Evolutionary conservation across 306 rosid species (phyloP).

Genomic region (Pachyrhizus erosus): DNA sequence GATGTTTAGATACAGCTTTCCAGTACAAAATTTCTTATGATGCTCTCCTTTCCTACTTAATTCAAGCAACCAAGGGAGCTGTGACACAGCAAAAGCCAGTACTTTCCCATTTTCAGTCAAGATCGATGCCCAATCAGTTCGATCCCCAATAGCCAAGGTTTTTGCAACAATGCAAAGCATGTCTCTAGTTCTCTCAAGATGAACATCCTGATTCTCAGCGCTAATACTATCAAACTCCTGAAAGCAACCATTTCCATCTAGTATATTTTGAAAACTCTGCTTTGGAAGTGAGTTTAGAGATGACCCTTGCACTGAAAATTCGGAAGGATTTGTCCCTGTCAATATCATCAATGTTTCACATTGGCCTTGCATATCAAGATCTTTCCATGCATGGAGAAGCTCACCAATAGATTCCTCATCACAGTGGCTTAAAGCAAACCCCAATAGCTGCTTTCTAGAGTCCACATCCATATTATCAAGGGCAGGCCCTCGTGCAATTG

Average conservation of each 20-base stretch:
- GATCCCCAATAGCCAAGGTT: constrained; percentile 70
- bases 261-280: constrained; percentile 53
- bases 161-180: constrained; percentile 70
- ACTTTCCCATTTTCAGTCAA: constrained; percentile 82
- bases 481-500: constrained; percentile 98
- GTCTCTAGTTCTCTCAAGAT: constrained; percentile 58
- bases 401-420: constrained; percentile 94
- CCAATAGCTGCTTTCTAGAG: constrained; percentile 87
- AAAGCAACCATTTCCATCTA: constrained; percentile 54
- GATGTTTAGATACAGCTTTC: constrained; percentile 63
- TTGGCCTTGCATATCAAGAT: constrained; percentile 94
- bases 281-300: constrained; percentile 55
- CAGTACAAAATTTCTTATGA: constrained; percentile 51
- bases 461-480: constrained; percentile 91
- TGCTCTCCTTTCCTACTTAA: constrained; percentile 67
- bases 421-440: constrained; percentile 94
- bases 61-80: constrained; percentile 92
- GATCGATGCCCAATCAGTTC: constrained; percentile 66
- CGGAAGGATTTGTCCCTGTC: constrained; percentile 62
- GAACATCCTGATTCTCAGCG: constrained; percentile 64
- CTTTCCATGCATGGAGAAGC: constrained; percentile 95
- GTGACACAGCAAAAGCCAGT: constrained; percentile 79
- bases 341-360: constrained; percentile 71
- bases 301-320: constrained; percentile 63
- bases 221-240: constrained; percentile 49